Evolutionary conservation across 805 yeast species (phyloP).

Genomic region (Maudiozyma bulderi): DNA sequence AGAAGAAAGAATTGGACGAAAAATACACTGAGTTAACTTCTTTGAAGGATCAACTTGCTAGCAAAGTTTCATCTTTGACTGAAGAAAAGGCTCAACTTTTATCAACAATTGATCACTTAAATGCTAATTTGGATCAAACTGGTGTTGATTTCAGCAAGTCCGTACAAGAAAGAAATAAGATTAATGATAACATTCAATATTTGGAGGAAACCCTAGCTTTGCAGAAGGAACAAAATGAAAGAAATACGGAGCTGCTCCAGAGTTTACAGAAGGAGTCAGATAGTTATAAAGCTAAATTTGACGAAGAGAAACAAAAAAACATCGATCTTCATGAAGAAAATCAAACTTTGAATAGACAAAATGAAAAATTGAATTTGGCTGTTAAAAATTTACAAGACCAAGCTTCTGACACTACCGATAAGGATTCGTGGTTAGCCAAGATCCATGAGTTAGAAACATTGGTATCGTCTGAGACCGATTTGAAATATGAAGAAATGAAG

Average conservation of each 20-base stretch:
- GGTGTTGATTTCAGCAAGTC: conserved; percentile 10
- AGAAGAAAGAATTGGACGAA: conserved; percentile 38
- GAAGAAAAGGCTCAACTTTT: conserved; percentile 54
- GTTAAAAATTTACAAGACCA: conserved; percentile 39
- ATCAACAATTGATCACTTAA: conserved; percentile 42
- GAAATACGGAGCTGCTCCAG: conserved; percentile 31
- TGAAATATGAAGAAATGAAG: conserved; percentile 45
- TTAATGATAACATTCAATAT: conserved; percentile 14
- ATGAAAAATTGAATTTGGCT: conserved; percentile 40
- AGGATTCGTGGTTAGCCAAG: conserved; percentile 49
- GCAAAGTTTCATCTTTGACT: conserved; percentile 50
- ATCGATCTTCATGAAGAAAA: conserved; percentile 58
- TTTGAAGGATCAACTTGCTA: conserved; percentile 49
- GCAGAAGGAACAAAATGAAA: conserved; percentile 24
- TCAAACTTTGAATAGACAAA: conserved; percentile 48
- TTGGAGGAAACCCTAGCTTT: conserved; percentile 24
- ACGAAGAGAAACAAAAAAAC: conserved; percentile 41
- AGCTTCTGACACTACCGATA: conserved; percentile 41
- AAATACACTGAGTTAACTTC: conserved; percentile 37
- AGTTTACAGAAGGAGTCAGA: conserved; percentile 26
- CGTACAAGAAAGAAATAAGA: conserved; percentile 16
- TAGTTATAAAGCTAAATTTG: conserved; percentile 27
- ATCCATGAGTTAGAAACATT: conserved; percentile 43
- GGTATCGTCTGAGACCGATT: conserved; percentile 38
- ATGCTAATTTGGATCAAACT: conserved; percentile 6